These are phyloP conservation scores for Rhodomyrtus psidioides DNA, from an alignment of 441 rosid species.

Conservation along the genomic window DNA sequence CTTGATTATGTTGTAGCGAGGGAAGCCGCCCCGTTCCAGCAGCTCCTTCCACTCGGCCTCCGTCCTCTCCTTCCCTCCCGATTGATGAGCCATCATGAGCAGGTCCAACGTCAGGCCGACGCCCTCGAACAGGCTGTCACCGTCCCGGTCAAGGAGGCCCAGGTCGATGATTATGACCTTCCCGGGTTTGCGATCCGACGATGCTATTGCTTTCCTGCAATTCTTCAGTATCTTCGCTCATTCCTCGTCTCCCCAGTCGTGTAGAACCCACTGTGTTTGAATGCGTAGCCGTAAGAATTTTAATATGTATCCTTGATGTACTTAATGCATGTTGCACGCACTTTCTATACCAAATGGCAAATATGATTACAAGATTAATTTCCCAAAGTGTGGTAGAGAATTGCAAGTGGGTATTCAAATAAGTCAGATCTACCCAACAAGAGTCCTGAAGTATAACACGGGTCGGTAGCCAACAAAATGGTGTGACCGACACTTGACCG, in stretches of 20 bases:
- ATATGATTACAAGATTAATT: too few species aligned
- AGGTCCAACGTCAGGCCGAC: neutral
- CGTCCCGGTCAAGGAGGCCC: neutral
- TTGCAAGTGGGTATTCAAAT: too few species aligned
- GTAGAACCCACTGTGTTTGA: neutral
- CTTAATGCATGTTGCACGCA: too few species aligned
- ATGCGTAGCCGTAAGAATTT: neutral
- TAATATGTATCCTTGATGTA: too few species aligned
- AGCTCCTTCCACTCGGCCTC: neutral
- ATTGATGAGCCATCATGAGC: neutral
- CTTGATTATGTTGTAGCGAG: neutral
- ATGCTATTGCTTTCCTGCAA: neutral
- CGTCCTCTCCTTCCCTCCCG: neutral
- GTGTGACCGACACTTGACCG: too few species aligned
- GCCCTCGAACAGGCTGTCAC: neutral
- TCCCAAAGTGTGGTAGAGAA: too few species aligned
- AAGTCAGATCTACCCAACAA: too few species aligned
- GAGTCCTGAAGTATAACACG: too few species aligned
- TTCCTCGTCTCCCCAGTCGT: neutral
- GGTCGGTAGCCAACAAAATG: too few species aligned
- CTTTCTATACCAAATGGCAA: too few species aligned
- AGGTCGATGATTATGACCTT: neutral
- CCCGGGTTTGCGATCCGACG: neutral
- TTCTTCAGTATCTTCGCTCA: neutral
- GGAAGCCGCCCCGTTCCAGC: neutral